A percentile compares a stretch with the other conserved stretches of the same genome.
Conservation (phyloP, 495 filamentous ascomycete genomes). For the Xylaria cubensis region DNA sequence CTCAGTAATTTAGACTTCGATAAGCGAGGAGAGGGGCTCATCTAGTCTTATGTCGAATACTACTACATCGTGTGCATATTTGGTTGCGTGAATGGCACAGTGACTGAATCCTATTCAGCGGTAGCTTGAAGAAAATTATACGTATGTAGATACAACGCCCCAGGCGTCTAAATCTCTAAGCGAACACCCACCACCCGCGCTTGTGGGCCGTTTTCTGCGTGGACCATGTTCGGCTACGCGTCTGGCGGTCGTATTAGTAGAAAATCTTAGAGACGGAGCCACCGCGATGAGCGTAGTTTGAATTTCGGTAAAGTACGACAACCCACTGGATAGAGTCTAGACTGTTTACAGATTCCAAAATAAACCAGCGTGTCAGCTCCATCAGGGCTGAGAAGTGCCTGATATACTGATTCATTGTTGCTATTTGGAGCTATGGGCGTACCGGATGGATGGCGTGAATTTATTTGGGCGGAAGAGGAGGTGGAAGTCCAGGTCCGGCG, state of each 20-base stretch:
- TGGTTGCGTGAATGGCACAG: slow-evolving; percentile 5
- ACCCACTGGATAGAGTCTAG: slow-evolving; percentile 16
- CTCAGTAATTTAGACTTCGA: slow-evolving; percentile 24
- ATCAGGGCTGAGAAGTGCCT: slow-evolving; percentile 21
- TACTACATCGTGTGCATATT: slow-evolving; percentile 3
- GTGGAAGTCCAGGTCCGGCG: slow-evolving; percentile 12
- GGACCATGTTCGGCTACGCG: slow-evolving; percentile 10
- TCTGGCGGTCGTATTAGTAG: slow-evolving; percentile 3
- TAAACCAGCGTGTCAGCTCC: slow-evolving; percentile 18
- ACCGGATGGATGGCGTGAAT: slow-evolving; percentile 12
- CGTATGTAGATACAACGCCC: not conserved
- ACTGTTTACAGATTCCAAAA: slow-evolving; percentile 14
- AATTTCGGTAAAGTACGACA: slow-evolving; percentile 20
- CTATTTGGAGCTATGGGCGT: slow-evolving; percentile 27
- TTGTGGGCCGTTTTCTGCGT: slow-evolving; percentile 11
- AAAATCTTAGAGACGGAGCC: slow-evolving; percentile 5
- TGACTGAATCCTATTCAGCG: slow-evolving; percentile 13
- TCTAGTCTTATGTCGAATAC: slow-evolving; percentile 5
- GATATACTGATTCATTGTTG: slow-evolving; percentile 16
- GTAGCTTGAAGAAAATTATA: not conserved
- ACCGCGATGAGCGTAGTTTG: not conserved
- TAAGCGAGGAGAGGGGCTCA: slow-evolving; percentile 25
- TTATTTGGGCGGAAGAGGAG: slow-evolving; percentile 9
- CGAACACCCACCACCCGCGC: slow-evolving; percentile 23
- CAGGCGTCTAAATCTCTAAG: slow-evolving; percentile 26